Evolutionary conservation across 257 asterid species (phyloP).

Genomic region (Solanum phureja): DNA sequence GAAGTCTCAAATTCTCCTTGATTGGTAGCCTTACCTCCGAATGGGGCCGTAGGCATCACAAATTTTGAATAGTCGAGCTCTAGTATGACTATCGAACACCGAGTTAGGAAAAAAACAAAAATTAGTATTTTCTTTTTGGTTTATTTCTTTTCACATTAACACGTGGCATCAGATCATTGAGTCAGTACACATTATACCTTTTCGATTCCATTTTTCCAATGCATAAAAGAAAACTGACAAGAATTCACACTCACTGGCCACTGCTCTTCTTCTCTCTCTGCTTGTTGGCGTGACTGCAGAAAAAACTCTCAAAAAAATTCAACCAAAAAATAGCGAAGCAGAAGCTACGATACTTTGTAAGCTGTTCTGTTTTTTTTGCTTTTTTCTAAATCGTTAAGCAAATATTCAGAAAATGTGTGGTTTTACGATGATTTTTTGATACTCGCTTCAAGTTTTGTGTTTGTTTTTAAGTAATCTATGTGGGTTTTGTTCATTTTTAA

Average conservation of each 20-base stretch:
- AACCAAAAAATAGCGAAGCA: neutral
- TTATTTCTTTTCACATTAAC: neutral
- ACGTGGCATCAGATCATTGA: neutral
- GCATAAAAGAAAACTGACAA: neutral
- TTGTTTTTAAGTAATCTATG: neutral
- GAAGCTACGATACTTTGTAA: neutral
- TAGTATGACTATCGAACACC: too few species aligned
- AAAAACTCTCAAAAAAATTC: neutral
- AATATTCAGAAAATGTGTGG: neutral
- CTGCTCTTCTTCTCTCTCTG: neutral
- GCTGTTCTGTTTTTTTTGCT: too few species aligned
- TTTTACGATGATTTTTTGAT: neutral
- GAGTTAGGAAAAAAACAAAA: too few species aligned
- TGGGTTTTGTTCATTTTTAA: neutral
- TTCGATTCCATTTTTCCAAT: neutral
- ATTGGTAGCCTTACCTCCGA: neutral
- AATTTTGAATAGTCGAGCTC: fast-evolving
- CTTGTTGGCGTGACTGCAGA: neutral
- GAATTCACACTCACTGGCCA: neutral
- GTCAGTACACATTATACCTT: neutral
- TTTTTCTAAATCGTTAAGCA: neutral
- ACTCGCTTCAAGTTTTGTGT: neutral
- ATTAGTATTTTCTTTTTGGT: neutral
- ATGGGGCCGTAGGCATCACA: neutral
- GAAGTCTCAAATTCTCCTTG: too few species aligned